Evolutionary conservation across 2,329 filamentous ascomycete species (phyloP), one percentile per base, ranked within the genome.

Genomic region (Colletotrichum lindemuthianum): DNA sequence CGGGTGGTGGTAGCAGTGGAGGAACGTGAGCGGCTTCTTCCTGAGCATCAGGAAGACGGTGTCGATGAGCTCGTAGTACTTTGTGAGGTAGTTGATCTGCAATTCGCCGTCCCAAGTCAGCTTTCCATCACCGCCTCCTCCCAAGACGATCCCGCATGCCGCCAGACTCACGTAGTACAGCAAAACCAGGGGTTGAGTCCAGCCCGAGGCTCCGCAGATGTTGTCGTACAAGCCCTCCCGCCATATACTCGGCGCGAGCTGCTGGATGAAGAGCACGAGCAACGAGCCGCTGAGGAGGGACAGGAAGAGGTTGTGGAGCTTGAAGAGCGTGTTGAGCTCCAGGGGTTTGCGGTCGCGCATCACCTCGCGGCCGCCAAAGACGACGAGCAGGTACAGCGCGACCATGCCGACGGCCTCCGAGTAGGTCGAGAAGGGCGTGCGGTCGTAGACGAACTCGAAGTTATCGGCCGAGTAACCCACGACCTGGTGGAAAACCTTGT

Each of bases 21-120:
- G 90, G 88, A 96, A 96, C 72, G 92, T 96, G 76, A 96, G 81
- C 52, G 92, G 93, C 88, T 96, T 96, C 89, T 96, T 96, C 89
- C 96, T 96, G 77, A 96, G 85, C 81, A 96, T 92, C 66, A 96
- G 83, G 84, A 96, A 96, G 77, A 92, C 87, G 57, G 92, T 96
- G 78, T 96, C 92, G 71, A 96, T 81, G 70, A 96, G 84, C 80
- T 96, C 92, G 71, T 96, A 85, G 78, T 94, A 96, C 79, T 96
- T 96, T 78, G 92, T 96, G 55, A 96, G 85, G 82, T 96, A 96
- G 82, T 94, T 96, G 75, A 96, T 84, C 92, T 96, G 72, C 58
- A 2, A 4, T 9, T 37, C 69, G 82, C 71, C 84, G 80, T 24
- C 24, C 24, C 24, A 24, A 5, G 24, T 24, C 24, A 24, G 24